Conservation (phyloP, 352 stramenopile species). For the Pythium sukuiense region DNA sequence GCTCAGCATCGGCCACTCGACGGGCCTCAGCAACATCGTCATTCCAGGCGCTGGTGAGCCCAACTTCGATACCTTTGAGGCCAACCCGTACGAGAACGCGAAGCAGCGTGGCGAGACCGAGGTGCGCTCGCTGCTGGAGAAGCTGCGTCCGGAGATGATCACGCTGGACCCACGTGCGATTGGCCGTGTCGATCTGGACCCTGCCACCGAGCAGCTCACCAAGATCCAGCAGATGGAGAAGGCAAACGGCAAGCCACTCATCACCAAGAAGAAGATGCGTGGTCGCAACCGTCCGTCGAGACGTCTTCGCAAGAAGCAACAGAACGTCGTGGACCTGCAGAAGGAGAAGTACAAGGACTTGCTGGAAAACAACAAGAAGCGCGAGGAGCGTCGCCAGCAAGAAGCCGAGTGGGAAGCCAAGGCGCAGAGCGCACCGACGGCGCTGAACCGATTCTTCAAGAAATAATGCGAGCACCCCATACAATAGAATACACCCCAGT, state of each 20-base stretch:
- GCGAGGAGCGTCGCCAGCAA: constrained; percentile 64
- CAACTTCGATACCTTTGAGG: constrained; percentile 98
- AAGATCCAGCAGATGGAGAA: constrained; percentile 76
- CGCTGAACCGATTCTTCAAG: constrained; percentile 89
- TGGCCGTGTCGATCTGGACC: constrained; percentile 91
- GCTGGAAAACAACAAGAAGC: constrained; percentile 75
- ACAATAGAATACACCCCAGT: constrained; percentile 18
- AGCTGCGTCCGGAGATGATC: constrained; percentile 98
- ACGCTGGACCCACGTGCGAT: constrained; percentile 94
- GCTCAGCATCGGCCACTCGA: constrained; percentile 92
- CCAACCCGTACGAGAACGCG: constrained; percentile 96
- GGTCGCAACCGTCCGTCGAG: constrained; percentile 96
- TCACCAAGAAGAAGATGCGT: constrained; percentile 96
- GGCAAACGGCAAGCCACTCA: constrained; percentile 64
- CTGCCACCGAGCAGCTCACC: constrained; percentile 80
- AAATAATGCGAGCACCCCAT: constrained; percentile 38
- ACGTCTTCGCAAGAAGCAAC: constrained; percentile 96
- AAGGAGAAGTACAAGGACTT: constrained; percentile 90
- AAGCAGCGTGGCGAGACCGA: constrained; percentile 97
- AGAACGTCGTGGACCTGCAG: constrained; percentile 97
- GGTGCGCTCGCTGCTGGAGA: constrained; percentile 96
- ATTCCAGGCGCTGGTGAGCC: constrained; percentile 97
- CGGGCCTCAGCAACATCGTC: constrained; percentile 84
- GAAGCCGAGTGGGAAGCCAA: constrained; percentile 82
- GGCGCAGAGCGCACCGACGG: constrained; percentile 66